phyloP scores from a whole-genome alignment of 2,329 filamentous ascomycete species.

The Aspergillus bombycis region DNA sequence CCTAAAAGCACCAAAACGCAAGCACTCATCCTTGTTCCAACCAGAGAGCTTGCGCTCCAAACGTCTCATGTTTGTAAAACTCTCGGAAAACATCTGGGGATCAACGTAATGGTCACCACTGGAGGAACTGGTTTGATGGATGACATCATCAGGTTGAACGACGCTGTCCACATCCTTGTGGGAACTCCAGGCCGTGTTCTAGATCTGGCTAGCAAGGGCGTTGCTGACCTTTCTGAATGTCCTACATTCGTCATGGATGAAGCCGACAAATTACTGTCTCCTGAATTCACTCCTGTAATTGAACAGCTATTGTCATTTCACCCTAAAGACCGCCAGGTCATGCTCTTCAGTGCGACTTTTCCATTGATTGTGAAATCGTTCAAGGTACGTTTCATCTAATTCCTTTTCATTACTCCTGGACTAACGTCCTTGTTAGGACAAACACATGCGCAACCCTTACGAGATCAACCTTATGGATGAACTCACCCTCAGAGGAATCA shows the following conservation, averaged over 20 bases:
- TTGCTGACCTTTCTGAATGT: conserved; percentile 93
- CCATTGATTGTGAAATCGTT: conserved; percentile 96
- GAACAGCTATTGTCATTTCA: conserved; percentile 95
- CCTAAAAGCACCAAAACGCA: conserved; percentile 96
- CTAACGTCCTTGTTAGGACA: conserved; percentile 58
- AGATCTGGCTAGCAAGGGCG: conserved; percentile 92
- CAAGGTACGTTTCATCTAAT: conserved; percentile 52
- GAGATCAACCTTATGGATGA: conserved; percentile 99
- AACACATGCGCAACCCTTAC: conserved; percentile 94
- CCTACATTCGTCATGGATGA: conserved; percentile 99
- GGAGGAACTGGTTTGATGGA: conserved; percentile 94
- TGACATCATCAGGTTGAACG: conserved; percentile 92
- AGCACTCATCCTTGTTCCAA: conserved; percentile 93
- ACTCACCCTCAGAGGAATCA: conserved; percentile 95
- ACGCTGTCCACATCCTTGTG: conserved; percentile 95
- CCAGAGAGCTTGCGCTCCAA: conserved; percentile 93
- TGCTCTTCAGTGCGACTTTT: conserved; percentile 99
- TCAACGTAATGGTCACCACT: conserved; percentile 99
- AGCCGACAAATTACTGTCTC: conserved; percentile 94
- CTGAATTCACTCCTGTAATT: conserved; percentile 96
- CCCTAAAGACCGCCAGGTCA: conserved; percentile 96
- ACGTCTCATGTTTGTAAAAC: conserved; percentile 99
- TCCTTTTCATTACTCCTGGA: conserved; percentile 32
- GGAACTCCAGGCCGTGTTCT: conserved; percentile 95
- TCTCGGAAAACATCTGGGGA: conserved; percentile 90